Evolutionary conservation across 352 stramenopile species (phyloP), one percentile per base, ranked within the genome.

Genomic region (Globisporangium camurandrum): DNA sequence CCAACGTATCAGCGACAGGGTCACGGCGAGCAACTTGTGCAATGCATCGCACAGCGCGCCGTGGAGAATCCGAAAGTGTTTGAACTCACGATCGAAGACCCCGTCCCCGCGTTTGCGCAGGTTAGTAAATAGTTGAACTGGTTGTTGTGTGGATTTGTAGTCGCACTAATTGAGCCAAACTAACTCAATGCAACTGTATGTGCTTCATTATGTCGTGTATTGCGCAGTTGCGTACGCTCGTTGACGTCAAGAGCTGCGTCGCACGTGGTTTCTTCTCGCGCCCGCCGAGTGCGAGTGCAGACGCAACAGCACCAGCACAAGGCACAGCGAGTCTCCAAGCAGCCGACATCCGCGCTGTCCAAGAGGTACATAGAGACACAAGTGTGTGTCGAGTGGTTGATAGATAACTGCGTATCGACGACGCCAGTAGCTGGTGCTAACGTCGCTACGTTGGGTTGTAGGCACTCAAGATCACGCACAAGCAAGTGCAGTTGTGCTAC

Each of bases 11-110:
- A 94, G 57, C 78, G 80, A 1, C 83, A 92, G 76, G 76, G 79
- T 6, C 83, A 94, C 33, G 78, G 75, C 28, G 75, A 92, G 62
- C 71, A 67, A 27, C 71, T 93, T 17, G 69, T 93, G 23, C 68
- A 84, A 23, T 71, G 66, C 45, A 85, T 91, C 23, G 71, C 76
- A 56, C 51, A 57, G 38, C 71, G 75, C 45, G 74, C 78, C 11
- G 55, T 84, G 23, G 61, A 60, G 1, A 77, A 81, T 34, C 45
- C 57, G 14, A 66, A 64, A 24, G 70, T 94, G 8, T 88, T 91
- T 56, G 80, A 94, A 54, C 62, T 94, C 17, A 94, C 83, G 0
- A 80, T 94, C 41, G 83, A 94, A 50, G 83, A 94, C 53, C 83
- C 83, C 0, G 78, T 90, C 10, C 76, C 83, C 12, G 83, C 74